A percentile compares a stretch with the other conserved stretches of the same genome.
phyloP scores from a whole-genome alignment of 805 yeast species.

The Yamadazyma philogaea region DNA sequence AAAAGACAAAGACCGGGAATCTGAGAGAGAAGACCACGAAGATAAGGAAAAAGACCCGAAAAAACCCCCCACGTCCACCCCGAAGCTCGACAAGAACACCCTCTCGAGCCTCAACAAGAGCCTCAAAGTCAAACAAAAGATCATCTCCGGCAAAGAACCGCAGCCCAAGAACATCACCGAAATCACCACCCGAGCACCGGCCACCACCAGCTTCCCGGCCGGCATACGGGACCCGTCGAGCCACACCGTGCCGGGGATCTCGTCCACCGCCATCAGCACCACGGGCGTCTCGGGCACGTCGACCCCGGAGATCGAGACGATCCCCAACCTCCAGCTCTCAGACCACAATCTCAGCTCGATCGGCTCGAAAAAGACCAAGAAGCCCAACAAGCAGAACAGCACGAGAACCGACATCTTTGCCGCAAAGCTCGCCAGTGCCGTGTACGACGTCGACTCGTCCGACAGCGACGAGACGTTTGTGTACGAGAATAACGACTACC shows the following conservation, averaged over 20 bases:
- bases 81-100: conserved; percentile 25
- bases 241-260: background rate
- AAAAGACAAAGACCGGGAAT: background rate
- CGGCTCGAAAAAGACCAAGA: conserved; percentile 19
- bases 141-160: conserved; percentile 35
- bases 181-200: conserved; percentile 36
- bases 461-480: conserved; percentile 96
- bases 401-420: conserved; percentile 92
- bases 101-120: conserved; percentile 42
- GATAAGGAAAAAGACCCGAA: background rate
- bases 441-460: conserved; percentile 80
- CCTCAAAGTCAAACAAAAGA: conserved; percentile 40
- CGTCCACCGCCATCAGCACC: conserved; percentile 1
- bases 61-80: background rate
- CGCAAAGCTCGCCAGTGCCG: conserved; percentile 91
- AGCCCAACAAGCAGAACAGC: conserved; percentile 47
- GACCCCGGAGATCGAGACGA: conserved; percentile 11
- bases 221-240: conserved; percentile 3
- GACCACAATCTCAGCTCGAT: conserved; percentile 4
- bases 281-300: background rate
- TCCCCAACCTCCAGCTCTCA: conserved; percentile 13
- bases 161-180: conserved; percentile 37
- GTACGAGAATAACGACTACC: conserved; percentile 55
- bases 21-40: background rate
- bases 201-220: conserved; percentile 18